A percentile compares a stretch with the other conserved stretches of the same genome.
Conservation (phyloP, 2,329 filamentous ascomycete genomes). For the Aspergillus latus region DNA sequence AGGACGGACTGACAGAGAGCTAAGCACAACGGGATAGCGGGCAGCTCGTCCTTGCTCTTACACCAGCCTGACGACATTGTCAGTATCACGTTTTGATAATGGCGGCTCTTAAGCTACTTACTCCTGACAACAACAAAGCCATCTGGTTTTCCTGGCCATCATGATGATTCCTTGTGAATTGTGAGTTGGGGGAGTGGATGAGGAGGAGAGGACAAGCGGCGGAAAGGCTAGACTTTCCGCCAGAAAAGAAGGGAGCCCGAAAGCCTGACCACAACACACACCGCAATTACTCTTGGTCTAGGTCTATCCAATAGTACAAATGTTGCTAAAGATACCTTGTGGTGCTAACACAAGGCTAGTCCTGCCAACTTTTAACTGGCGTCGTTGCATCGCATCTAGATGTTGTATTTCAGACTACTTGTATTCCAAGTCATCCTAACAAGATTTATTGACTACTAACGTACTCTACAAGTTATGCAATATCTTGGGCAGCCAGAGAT, state of each 20-base stretch:
- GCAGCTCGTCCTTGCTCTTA: conserved; percentile 6
- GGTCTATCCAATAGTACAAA: neutral
- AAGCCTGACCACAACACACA: neutral
- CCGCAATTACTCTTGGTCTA: neutral
- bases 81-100: neutral
- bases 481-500: neutral
- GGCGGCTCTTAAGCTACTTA: neutral
- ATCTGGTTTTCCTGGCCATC: neutral
- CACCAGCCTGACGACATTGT: conserved; percentile 2
- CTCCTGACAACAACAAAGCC: neutral
- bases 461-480: neutral
- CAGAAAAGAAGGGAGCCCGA: neutral
- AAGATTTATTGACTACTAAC: conserved; percentile 3
- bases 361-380: neutral
- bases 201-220: neutral
- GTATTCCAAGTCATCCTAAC: neutral
- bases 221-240: neutral
- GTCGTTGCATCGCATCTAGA: neutral
- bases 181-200: neutral
- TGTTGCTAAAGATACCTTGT: neutral
- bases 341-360: conserved; percentile 10
- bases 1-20: neutral
- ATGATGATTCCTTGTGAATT: neutral
- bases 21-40: neutral
- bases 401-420: neutral